Evolutionary conservation across 1,139 yeast genomes (phyloP).

Genomic region (Geotrichum histeridarum): DNA sequence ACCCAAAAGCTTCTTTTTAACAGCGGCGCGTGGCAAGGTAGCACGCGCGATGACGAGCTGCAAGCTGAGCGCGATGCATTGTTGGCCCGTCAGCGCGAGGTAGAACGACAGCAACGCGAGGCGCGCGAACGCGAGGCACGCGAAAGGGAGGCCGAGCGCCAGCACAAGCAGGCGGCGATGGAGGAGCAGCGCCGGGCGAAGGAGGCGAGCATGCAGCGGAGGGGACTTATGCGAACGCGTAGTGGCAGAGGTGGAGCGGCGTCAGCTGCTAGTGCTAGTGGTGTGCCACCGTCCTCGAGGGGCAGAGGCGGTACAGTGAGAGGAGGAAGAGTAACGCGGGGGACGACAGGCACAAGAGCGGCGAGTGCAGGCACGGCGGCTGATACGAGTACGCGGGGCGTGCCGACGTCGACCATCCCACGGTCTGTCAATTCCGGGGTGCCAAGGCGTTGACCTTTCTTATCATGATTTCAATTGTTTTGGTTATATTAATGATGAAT

Average conservation of each 20-base stretch:
- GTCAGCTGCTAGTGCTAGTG: not conserved
- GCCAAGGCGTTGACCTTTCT: not conserved
- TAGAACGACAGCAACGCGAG: conserved; percentile 24
- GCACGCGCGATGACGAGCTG: conserved; percentile 29
- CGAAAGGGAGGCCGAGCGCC: conserved; percentile 22
- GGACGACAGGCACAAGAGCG: not conserved
- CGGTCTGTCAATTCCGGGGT: conserved; percentile 9
- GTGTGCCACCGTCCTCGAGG: not conserved
- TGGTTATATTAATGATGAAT: not conserved
- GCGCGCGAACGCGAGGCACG: conserved; percentile 22
- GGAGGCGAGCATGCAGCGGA: conserved; percentile 4
- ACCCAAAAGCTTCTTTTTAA: conserved; percentile 33
- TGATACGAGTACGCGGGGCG: conserved; percentile 1
- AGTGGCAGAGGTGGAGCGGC: not conserved
- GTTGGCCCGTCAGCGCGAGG: conserved; percentile 25
- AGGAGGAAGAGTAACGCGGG: not conserved
- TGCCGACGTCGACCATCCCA: conserved; percentile 7
- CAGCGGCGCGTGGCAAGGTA: conserved; percentile 34
- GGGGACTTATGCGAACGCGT: not conserved
- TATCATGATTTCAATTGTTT: not conserved
- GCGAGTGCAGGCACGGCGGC: not conserved
- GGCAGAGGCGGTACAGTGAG: not conserved
- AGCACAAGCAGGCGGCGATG: conserved; percentile 20
- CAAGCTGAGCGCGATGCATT: conserved; percentile 26
- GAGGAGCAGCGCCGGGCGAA: conserved; percentile 10